Base-by-base conservation (phyloP, 768 basidiomycete genomes). In the Mycena polygramma region DNA sequence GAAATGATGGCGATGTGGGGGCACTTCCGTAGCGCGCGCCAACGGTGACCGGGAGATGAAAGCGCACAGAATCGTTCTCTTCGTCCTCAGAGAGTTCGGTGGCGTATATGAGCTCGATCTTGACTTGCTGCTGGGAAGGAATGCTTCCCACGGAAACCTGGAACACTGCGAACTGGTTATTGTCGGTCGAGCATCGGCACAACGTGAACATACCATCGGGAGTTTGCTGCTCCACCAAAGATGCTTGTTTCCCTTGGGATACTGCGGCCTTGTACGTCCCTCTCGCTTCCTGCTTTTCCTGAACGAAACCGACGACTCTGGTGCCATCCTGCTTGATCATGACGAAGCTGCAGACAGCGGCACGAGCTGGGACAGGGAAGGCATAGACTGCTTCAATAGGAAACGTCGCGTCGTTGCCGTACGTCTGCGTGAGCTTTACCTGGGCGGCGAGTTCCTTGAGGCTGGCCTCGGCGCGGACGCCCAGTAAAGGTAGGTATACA, bases 361-460 rank as follows among this genome's bases (percentile, higher is more conserved):
- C 69, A 6, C 71, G 54, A 11, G 74, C 60, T 24, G 69, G 74
- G n/a, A 74, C 61, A 7, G 68, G 64, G 30, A 74, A 74, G 4
- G 52, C 52, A 43, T 72, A 74, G 15, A 39, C 60, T 7, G 71
- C 74, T 45, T 74, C 71, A 20, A 72, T 70, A 26, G 70, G 57
- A n/a, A 67, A 46, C 7, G 19, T 22, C 20, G 63, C 66, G 39
- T 70, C 69, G 52, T 74, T 74, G 30, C 55, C 52, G 46, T 70
- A 74, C 24, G 59, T 67, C 53, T 74, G 74, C 1, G 65, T 61
- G 57, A 74, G 59, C 39, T 69, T 70, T 9, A 74, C 74, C 43
- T 67, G 69, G 20, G 74, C 71, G 10, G 63, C 65, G 26, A 74
- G 66, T 20, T 73, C 72, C 51, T 71, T 70, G 55, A 75, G 74